Base-by-base conservation (phyloP, 2,329 filamentous ascomycete genomes). In the Arthrinium phaeospermum region DNA sequence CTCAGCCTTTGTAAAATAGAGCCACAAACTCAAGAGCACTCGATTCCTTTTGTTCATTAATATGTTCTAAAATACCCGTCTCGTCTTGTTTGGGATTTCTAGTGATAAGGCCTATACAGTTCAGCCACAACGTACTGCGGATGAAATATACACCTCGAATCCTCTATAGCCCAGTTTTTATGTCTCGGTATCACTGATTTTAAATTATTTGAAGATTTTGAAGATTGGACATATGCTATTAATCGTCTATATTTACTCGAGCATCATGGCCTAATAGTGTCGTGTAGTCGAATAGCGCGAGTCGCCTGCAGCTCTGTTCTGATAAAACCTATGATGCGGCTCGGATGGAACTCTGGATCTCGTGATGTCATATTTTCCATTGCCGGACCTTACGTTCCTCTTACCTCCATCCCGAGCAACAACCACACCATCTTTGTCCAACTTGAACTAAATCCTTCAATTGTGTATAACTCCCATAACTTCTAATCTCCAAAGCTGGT, bases 1-100 rank as follows among this genome's bases (percentile, higher is more conserved):
- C 84, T 85, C 83, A 84, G 84, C 84, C 84, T 85, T 84, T 90
- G 88, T 90, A 90, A 90, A 89, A 87, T 89, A 89, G 87, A 89
- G 87, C 84, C 83, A 80, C 86, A 86, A 86, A 87, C 87, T 88
- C 86, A 89, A 89, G 86, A 88, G 85, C 86, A 87, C 87, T 88
- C 85, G 83, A 87, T 90, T 89, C 85, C 85, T 85, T 89, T 89
- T 88, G 86, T 88, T 83, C 81, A 80, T 77, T 79, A 77, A 74
- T 69, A 24, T 45, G 68, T 67, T 68, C 67, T 47, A 68, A 68
- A 68, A 68, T 22, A 45, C 41, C 67, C 19, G 37, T 24, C 57
- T 27, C 68, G 34, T 70, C n/a, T 70, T 70, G 34, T 69, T 3
- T 37, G 67, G 37, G 13, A 46, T 10, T 8, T 46, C 44, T 22